Evolutionary conservation across 2,329 filamentous ascomycete genomes (phyloP).

Genomic region (Cyphellophora attinorum): DNA sequence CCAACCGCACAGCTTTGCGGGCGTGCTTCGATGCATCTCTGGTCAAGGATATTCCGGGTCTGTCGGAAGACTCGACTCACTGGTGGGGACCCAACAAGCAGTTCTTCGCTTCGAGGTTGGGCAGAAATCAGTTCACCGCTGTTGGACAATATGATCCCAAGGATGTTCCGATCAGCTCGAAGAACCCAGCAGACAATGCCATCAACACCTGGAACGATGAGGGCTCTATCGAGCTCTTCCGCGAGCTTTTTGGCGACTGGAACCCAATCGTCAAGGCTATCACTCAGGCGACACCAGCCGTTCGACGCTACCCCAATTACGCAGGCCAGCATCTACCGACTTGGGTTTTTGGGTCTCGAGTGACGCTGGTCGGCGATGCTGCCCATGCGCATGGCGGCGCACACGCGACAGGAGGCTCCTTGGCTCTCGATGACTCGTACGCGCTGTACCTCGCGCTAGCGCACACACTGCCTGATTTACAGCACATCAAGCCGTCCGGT

Average conservation of each 20-base stretch:
- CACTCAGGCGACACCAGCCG: slow-evolving; percentile 31
- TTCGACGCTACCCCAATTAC: slow-evolving; percentile 34
- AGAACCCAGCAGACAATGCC: slow-evolving; percentile 24
- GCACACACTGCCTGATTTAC: too few relatives aligned
- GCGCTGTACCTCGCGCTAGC: too few relatives aligned
- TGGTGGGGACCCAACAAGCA: slow-evolving; percentile 34
- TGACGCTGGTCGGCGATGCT: slow-evolving; percentile 22
- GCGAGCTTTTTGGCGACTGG: slow-evolving; percentile 33
- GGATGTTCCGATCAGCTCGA: slow-evolving; percentile 21
- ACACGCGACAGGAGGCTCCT: too few relatives aligned
- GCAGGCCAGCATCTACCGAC: slow-evolving; percentile 30
- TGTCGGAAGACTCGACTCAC: slow-evolving; percentile 35
- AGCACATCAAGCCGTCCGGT: too few relatives aligned
- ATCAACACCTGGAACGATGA: slow-evolving; percentile 30
- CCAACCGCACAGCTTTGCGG: slow-evolving; percentile 35
- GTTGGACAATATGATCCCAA: slow-evolving; percentile 26
- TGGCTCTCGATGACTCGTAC: too few relatives aligned
- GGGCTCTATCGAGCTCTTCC: slow-evolving; percentile 27
- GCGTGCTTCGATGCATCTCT: slow-evolving; percentile 35
- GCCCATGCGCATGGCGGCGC: too few relatives aligned
- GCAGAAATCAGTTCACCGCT: slow-evolving; percentile 32
- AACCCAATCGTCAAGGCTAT: slow-evolving; percentile 31
- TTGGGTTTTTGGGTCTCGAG: slow-evolving; percentile 30
- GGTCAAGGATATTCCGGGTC: slow-evolving; percentile 29
- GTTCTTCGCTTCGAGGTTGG: slow-evolving; percentile 35